These are phyloP conservation scores for Xylariaceae sp. DNA, from an alignment of 2,329 filamentous ascomycete species.

Conservation along the genomic window DNA sequence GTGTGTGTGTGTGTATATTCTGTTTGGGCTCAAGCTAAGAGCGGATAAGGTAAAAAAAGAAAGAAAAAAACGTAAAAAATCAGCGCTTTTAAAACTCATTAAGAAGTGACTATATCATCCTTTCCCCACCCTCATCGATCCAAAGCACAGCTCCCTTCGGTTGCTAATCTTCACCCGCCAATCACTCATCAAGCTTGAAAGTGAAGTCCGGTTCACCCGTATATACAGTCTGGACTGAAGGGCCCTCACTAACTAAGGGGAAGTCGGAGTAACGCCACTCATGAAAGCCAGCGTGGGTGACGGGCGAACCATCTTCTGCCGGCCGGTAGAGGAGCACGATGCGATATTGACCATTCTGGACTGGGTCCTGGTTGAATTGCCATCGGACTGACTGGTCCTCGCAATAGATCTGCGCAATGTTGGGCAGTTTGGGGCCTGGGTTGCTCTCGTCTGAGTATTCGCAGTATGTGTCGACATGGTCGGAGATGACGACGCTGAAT, in stretches of 20 bases:
- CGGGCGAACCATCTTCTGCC: slow-evolving; percentile 4
- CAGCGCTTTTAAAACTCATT: too few relatives aligned
- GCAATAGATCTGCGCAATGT: slow-evolving; percentile 18
- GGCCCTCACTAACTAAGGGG: slow-evolving; percentile 6
- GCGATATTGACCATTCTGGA: slow-evolving; percentile 22
- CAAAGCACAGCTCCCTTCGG: not conserved
- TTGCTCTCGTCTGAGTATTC: slow-evolving; percentile 18
- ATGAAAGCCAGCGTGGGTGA: slow-evolving; percentile 19
- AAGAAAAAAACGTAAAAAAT: too few relatives aligned
- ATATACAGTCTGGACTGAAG: slow-evolving; percentile 21
- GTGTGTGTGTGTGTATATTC: too few relatives aligned
- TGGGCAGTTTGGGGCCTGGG: slow-evolving; percentile 20
- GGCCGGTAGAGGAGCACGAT: slow-evolving; percentile 24
- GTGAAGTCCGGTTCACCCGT: slow-evolving; percentile 21
- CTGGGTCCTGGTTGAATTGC: slow-evolving; percentile 28
- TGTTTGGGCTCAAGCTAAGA: too few relatives aligned
- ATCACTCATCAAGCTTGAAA: slow-evolving; percentile 1
- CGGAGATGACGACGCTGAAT: slow-evolving; percentile 21
- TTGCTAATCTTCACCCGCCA: not conserved
- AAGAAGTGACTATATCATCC: too few relatives aligned
- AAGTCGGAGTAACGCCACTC: slow-evolving; percentile 26
- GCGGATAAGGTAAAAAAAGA: too few relatives aligned
- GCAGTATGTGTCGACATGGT: slow-evolving; percentile 17
- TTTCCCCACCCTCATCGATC: not conserved
- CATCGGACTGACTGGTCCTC: slow-evolving; percentile 22